Conservation (phyloP, 2,329 filamentous ascomycete species). For the Epichloe bromicola region DNA sequence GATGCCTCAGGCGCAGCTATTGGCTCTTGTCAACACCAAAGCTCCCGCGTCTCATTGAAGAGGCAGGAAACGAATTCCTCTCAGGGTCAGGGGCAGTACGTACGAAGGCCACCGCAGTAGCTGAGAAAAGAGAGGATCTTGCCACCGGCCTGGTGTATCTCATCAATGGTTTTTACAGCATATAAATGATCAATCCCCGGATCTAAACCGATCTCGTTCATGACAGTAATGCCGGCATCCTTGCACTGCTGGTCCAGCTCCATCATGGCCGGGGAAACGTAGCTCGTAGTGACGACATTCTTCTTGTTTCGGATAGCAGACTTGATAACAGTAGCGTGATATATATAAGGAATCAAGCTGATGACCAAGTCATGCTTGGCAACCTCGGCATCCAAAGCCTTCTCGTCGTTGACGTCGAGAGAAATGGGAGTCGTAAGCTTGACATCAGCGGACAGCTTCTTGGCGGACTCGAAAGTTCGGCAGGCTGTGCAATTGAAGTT, state of each 20-base stretch:
- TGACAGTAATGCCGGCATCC: constrained; percentile 86
- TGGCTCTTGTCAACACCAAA: constrained; percentile 23
- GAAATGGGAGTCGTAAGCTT: constrained; percentile 63
- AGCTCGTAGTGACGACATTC: constrained; percentile 89
- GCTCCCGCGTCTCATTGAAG: too few species aligned
- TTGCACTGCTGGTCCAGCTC: constrained; percentile 75
- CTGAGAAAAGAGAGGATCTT: constrained; percentile 72
- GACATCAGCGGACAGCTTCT: constrained; percentile 61
- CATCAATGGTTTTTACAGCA: constrained; percentile 75
- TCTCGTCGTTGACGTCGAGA: constrained; percentile 67
- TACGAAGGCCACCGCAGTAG: constrained; percentile 51
- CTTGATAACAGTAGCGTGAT: constrained; percentile 83
- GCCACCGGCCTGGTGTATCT: constrained; percentile 77
- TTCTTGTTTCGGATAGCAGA: constrained; percentile 87
- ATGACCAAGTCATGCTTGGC: constrained; percentile 70
- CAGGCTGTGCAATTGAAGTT: constrained; percentile 43
- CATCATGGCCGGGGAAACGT: constrained; percentile 84
- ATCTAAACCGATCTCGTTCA: constrained; percentile 85
- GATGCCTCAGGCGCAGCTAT: constrained; percentile 54
- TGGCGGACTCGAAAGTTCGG: constrained; percentile 63
- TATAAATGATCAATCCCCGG: constrained; percentile 59
- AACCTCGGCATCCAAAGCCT: constrained; percentile 68
- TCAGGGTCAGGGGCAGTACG: too few species aligned
- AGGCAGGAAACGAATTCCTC: too few species aligned
- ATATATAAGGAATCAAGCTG: constrained; percentile 81